Base-by-base conservation (phyloP, 805 yeast species). In the Yamadazyma tumulicola region DNA sequence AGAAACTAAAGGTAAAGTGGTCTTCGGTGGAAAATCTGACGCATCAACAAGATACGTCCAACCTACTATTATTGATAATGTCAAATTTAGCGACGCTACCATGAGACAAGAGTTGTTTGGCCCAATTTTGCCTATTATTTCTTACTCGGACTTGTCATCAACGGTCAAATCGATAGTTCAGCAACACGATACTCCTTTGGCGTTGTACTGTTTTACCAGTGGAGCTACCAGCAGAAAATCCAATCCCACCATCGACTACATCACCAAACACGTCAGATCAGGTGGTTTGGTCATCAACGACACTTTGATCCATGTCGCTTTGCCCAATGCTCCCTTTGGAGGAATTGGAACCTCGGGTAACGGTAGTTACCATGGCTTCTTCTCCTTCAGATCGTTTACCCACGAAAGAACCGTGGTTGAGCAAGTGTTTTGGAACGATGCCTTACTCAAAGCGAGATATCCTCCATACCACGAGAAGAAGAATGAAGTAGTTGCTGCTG, bases 291-390 rank as follows among this genome's bases (percentile, higher is more conserved):
- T 77, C 30, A 64, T 85, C 41, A 86, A 87, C 52, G 96, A 88
- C 45, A 70, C 79, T 0, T 33, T 86, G 31, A 41, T 85, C 49
- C 95, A 87, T 43, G 86, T 76, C 27, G 89, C 77, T 1, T 68
- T 83, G 34, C 39, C 68, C 5, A 69, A 70, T 31, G 75, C 85
- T 3, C 97, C 97, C 17, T 91, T 89, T 59, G 97, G 97, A 21
- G 97, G 97, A 16, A 63, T 89, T 37, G 96, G 97, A 10, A 54
- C 54, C 11, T 85, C 96, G 0, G 97, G 97, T 1, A 64, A 67
- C 38, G 97, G 97, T 8, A 61, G 72, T 21, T 88, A 87, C 59
- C 96, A 88, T 53, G 96, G 96, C 3, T 61, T 59, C 42, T 69
- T 37, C 23, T 52, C 59, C 1, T 67, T 51, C 58, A 47, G 57